Evolutionary conservation across 2,329 filamentous ascomycete genomes (phyloP).

Genomic region (Phyllosticta ampelicida): DNA sequence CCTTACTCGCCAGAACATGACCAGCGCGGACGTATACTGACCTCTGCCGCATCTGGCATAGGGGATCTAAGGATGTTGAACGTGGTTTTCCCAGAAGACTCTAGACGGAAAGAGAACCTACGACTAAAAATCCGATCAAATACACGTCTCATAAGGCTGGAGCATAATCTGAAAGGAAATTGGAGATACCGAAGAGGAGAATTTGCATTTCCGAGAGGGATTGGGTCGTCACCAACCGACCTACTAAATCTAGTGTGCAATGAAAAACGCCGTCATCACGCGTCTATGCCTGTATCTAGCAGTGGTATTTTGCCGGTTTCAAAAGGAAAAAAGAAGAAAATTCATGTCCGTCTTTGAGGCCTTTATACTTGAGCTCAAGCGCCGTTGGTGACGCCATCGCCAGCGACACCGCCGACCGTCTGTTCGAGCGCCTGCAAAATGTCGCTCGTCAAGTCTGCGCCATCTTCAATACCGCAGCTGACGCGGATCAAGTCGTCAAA

Average conservation of each 20-base stretch:
- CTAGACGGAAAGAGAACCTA: too few species aligned
- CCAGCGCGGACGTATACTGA: too few species aligned
- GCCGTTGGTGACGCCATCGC: constrained; percentile 6
- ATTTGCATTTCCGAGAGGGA: background rate
- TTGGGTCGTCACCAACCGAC: background rate
- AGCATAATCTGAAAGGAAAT: background rate
- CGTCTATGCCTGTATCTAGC: background rate
- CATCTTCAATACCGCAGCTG: constrained; percentile 90
- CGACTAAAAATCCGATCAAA: background rate
- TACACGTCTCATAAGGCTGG: background rate
- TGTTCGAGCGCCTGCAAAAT: constrained; percentile 71
- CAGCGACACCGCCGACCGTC: constrained; percentile 49
- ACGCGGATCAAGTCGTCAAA: constrained; percentile 90
- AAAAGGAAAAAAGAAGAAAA: background rate
- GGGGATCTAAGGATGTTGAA: too few species aligned
- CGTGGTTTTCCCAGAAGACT: too few species aligned
- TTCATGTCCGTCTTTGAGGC: background rate
- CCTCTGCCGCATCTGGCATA: too few species aligned
- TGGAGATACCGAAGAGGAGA: background rate
- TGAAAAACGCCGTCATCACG: background rate
- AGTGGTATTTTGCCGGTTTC: background rate
- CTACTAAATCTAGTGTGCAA: background rate
- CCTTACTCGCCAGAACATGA: too few species aligned
- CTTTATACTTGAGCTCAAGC: background rate
- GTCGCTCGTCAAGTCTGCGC: constrained; percentile 71